phyloP scores from a whole-genome alignment of 2,329 filamentous ascomycete species.

The Gaeumannomyces tritici region DNA sequence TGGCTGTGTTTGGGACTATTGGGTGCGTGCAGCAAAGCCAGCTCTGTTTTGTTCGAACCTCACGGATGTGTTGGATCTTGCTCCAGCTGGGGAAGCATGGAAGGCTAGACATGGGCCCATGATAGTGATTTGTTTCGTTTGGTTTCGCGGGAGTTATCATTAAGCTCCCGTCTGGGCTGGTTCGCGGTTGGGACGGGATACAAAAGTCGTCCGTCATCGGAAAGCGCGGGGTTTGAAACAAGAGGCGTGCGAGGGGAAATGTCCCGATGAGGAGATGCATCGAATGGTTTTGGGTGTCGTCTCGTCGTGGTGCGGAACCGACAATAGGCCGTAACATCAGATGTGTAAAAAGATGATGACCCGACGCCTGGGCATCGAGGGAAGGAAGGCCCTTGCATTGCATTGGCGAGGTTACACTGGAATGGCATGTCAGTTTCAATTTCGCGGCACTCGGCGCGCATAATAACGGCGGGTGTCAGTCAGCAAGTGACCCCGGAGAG shows the following conservation, averaged over 20 bases:
- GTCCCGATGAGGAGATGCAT: not conserved
- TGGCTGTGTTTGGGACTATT: not conserved
- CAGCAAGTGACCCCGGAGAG: too few species aligned
- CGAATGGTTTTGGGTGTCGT: not conserved
- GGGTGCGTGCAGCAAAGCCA: not conserved
- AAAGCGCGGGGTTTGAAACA: not conserved
- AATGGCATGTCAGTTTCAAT: not conserved
- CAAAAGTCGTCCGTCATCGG: too few species aligned
- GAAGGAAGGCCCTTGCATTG: not conserved
- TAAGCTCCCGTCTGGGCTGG: not conserved
- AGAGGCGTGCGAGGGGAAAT: not conserved
- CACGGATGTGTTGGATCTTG: too few species aligned
- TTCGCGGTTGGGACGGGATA: too few species aligned
- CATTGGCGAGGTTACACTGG: not conserved
- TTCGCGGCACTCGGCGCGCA: too few species aligned
- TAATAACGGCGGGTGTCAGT: too few species aligned
- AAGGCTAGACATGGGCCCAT: too few species aligned
- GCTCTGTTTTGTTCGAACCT: not conserved
- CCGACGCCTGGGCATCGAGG: not conserved
- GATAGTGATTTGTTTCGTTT: not conserved
- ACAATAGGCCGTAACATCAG: not conserved
- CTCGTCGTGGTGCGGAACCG: not conserved
- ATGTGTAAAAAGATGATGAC: not conserved
- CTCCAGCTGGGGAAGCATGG: too few species aligned
- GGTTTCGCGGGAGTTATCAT: not conserved